These are phyloP conservation scores for Byssochlamys sp. DNA, from an alignment of 2,329 filamentous ascomycete species.

Conservation along the genomic window DNA sequence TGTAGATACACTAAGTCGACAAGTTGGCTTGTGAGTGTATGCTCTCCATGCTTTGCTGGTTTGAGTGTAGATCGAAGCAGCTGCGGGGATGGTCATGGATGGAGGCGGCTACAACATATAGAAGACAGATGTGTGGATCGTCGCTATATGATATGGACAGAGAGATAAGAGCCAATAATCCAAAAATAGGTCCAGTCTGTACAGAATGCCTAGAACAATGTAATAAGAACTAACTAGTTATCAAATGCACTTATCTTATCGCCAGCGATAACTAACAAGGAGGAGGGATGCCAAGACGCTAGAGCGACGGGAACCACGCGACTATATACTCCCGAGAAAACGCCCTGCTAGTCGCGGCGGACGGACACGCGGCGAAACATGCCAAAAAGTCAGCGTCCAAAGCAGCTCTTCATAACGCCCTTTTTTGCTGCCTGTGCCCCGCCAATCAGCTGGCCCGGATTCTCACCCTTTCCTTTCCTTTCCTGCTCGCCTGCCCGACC, in stretches of 20 bases:
- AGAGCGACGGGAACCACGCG: not conserved
- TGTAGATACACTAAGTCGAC: not conserved
- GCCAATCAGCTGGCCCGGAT: constrained; percentile 22
- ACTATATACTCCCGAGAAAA: not conserved
- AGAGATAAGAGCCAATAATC: too few species aligned
- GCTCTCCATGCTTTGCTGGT: too few species aligned
- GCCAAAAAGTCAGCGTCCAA: constrained; percentile 22
- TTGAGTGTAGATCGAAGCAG: too few species aligned
- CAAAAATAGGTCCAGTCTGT: too few species aligned
- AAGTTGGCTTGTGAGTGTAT: not conserved
- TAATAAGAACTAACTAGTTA: too few species aligned
- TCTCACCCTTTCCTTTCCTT: constrained; percentile 6
- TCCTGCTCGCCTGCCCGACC: not conserved
- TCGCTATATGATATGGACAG: too few species aligned
- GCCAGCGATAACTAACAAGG: not conserved
- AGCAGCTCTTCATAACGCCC: constrained; percentile 31
- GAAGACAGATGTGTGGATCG: too few species aligned
- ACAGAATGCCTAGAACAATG: not conserved
- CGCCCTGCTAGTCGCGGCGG: constrained; percentile 7
- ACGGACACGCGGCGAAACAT: constrained; percentile 7
- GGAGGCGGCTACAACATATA: too few species aligned
- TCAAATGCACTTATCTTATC: not conserved
- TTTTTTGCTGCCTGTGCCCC: constrained; percentile 21
- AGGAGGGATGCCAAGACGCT: not conserved
- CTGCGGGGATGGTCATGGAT: too few species aligned